Evolutionary conservation across 306 rosid species (phyloP).

Genomic region (Acmispon strigosus): DNA sequence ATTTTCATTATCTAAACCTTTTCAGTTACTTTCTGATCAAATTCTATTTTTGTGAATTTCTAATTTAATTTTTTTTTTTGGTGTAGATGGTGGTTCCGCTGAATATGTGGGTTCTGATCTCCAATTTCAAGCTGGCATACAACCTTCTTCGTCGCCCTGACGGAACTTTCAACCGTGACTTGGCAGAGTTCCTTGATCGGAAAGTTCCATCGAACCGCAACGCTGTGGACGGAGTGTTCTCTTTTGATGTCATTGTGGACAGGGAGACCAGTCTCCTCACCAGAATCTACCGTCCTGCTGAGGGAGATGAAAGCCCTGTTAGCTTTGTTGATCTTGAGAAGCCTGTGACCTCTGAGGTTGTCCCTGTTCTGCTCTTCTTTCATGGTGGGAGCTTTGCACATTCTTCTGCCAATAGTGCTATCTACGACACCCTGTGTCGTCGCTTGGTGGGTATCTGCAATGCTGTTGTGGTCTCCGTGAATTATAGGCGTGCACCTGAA

Average conservation of each 20-base stretch:
- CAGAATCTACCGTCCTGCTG: conserved; percentile 71
- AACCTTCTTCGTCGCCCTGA: conserved; percentile 98
- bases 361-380: conserved; percentile 79
- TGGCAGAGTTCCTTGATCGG: conserved; percentile 92
- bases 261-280: conserved; percentile 53
- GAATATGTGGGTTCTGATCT: conserved; percentile 97
- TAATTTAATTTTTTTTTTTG: background rate
- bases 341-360: conserved; percentile 54
- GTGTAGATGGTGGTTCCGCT: conserved; percentile 87
- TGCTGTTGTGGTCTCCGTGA: conserved; percentile 85
- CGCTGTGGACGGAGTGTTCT: conserved; percentile 69
- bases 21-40: background rate
- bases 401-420: conserved; percentile 87
- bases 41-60: background rate
- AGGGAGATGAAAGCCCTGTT: conserved; percentile 33
- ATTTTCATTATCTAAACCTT: background rate
- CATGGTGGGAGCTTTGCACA: conserved; percentile 99
- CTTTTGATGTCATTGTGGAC: conserved; percentile 82
- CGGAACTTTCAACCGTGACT: conserved; percentile 90
- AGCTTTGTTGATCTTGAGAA: conserved; percentile 60
- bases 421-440: conserved; percentile 82
- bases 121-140: conserved; percentile 91
- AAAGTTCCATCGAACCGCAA: conserved; percentile 72
- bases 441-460: conserved; percentile 73
- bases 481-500: conserved; percentile 90